Percentiles rank a stretch among this genome's conserved stretches.
These are phyloP conservation scores for Selaginella moellendorffii DNA, from an alignment of 75 land plant species.

Conservation along the genomic window DNA sequence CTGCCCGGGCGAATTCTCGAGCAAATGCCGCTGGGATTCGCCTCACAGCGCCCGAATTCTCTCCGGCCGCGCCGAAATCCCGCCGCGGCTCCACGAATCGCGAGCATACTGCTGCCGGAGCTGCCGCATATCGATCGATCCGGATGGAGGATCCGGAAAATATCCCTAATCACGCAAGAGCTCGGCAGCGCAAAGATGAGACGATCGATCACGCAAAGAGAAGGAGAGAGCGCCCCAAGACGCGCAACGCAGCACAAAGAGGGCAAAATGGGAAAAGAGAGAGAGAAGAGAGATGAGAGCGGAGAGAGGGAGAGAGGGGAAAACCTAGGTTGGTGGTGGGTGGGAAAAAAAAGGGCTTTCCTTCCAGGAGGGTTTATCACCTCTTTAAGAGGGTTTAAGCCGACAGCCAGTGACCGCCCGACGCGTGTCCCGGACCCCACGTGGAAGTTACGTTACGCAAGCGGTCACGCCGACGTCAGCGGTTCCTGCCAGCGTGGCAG, in stretches of 20 bases:
- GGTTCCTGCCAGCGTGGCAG: background rate
- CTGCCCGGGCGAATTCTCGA: no score
- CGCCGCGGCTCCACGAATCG: no score
- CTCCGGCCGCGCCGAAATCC: background rate
- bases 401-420: background rate
- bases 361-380: background rate
- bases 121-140: background rate
- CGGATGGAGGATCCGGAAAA: background rate
- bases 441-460: background rate
- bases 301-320: background rate
- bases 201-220: background rate
- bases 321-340: background rate
- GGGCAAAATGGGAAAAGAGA: background rate
- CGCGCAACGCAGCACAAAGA: background rate
- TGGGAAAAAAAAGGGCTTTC: background rate
- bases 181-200: background rate
- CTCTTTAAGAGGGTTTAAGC: no score
- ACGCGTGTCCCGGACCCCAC: background rate
- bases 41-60: background rate
- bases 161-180: background rate
- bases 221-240: background rate
- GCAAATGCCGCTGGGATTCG: no score
- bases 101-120: no score
- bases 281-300: background rate
- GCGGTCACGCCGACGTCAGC: background rate